Percentiles rank a stretch among this genome's conserved stretches.
Conservation (phyloP, 805 yeast genomes). For the Candida stauntonica region DNA sequence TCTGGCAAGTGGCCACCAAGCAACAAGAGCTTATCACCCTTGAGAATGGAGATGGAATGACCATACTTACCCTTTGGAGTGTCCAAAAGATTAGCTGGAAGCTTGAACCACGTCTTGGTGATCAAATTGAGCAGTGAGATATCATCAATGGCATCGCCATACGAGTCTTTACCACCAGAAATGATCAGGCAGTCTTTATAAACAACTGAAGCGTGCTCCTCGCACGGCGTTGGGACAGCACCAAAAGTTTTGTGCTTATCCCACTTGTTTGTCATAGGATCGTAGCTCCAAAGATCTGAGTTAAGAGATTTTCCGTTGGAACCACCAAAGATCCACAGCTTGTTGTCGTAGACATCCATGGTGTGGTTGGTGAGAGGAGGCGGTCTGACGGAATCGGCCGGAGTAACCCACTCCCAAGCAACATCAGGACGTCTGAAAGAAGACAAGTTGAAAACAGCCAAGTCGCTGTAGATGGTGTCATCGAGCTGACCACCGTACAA, state of each 20-base stretch:
- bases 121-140: constrained; percentile 74
- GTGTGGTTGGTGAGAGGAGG: constrained; percentile 91
- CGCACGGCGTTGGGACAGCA: constrained; percentile 70
- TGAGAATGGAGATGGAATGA: constrained; percentile 74
- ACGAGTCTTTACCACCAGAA: constrained; percentile 82
- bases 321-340: constrained; percentile 89
- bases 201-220: constrained; percentile 85
- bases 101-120: constrained; percentile 67
- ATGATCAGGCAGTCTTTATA: constrained; percentile 76
- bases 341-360: constrained; percentile 74
- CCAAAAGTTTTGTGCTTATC: constrained; percentile 65
- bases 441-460: constrained; percentile 82
- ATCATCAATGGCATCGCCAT: constrained; percentile 63
- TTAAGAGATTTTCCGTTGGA: constrained; percentile 68
- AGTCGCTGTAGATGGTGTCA: constrained; percentile 74
- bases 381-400: constrained; percentile 49
- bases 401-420: constrained; percentile 72
- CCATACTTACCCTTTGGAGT: constrained; percentile 85
- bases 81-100: constrained; percentile 42
- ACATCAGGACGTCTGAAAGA: constrained; percentile 80
- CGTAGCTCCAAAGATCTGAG: constrained; percentile 77
- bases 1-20: constrained; percentile 92
- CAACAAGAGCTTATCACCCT: constrained; percentile 63
- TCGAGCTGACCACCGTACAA: constrained; percentile 95
- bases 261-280: constrained; percentile 70